Percentiles rank a stretch among this genome's conserved stretches.
These are phyloP conservation scores for Claviceps digitariae DNA, from an alignment of 2,329 filamentous ascomycete species.

Conservation along the genomic window DNA sequence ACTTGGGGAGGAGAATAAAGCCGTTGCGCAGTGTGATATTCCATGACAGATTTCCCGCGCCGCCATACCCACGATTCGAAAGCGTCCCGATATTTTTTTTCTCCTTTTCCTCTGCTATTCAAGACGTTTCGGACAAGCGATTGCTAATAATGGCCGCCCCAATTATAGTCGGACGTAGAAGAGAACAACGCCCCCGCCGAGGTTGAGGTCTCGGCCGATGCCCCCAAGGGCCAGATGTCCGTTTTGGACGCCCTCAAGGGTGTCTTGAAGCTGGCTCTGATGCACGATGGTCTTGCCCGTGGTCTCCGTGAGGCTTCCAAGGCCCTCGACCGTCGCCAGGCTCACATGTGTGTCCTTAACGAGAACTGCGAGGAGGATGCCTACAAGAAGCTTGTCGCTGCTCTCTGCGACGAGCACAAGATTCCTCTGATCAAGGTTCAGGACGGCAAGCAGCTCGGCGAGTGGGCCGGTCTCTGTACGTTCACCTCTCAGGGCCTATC, in stretches of 20 bases:
- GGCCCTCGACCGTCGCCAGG: conserved; percentile 95
- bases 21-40: not conserved
- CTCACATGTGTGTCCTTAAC: conserved; percentile 99
- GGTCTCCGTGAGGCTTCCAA: conserved; percentile 98
- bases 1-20: not conserved
- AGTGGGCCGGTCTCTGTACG: conserved; percentile 99
- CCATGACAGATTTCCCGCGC: not conserved
- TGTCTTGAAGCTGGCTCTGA: conserved; percentile 94
- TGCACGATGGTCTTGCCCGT: conserved; percentile 98
- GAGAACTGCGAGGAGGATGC: conserved; percentile 99
- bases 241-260: conserved; percentile 98
- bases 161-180: conserved; percentile 95
- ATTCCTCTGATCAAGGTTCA: conserved; percentile 99
- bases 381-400: conserved; percentile 99
- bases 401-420: conserved; percentile 98
- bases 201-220: conserved; percentile 92
- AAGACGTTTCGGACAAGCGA: not conserved
- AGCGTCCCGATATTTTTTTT: not conserved
- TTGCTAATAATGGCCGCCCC: conserved; percentile 6
- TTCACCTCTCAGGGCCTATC: conserved; percentile 18
- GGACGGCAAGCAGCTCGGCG: conserved; percentile 98
- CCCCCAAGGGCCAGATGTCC: conserved; percentile 87
- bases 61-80: not conserved
- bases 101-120: not conserved
- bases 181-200: conserved; percentile 80